phyloP scores from a whole-genome alignment of 2,329 filamentous ascomycete species.

The Tympanopsis confertula region DNA sequence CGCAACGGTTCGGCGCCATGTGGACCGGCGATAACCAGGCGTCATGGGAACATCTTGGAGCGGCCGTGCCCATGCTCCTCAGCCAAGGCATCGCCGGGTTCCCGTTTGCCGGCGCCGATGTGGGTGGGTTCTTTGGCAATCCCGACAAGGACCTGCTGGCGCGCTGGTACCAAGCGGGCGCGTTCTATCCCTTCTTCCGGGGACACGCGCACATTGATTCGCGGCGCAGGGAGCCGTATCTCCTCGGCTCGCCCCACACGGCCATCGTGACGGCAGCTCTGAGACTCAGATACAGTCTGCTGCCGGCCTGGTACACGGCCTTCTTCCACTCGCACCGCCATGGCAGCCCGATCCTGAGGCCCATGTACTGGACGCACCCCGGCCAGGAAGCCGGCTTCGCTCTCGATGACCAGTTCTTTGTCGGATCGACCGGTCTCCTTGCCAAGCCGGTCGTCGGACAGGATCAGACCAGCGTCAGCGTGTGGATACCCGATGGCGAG shows the following conservation, averaged over 20 bases:
- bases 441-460: conserved; percentile 80
- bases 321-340: conserved; percentile 80
- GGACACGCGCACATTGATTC: conserved; percentile 95
- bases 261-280: conserved; percentile 79
- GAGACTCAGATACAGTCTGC: conserved; percentile 74
- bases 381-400: conserved; percentile 75
- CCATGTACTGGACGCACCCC: conserved; percentile 88
- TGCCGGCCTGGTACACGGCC: conserved; percentile 93
- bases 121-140: conserved; percentile 96
- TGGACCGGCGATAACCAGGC: conserved; percentile 99
- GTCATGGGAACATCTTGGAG: conserved; percentile 77
- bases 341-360: conserved; percentile 77
- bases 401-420: conserved; percentile 85
- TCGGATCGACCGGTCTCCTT: conserved; percentile 80
- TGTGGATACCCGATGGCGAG: conserved; percentile 82
- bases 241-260: conserved; percentile 73
- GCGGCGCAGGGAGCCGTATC: conserved; percentile 83
- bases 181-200: conserved; percentile 97
- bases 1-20: conserved; percentile 85
- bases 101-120: conserved; percentile 88
- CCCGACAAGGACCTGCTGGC: conserved; percentile 83
- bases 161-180: conserved; percentile 92
- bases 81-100: conserved; percentile 87
- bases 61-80: conserved; percentile 82
- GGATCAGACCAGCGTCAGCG: conserved; percentile 58